phyloP scores from a whole-genome alignment of 495 filamentous ascomycete species.

The Neurospora sp. region DNA sequence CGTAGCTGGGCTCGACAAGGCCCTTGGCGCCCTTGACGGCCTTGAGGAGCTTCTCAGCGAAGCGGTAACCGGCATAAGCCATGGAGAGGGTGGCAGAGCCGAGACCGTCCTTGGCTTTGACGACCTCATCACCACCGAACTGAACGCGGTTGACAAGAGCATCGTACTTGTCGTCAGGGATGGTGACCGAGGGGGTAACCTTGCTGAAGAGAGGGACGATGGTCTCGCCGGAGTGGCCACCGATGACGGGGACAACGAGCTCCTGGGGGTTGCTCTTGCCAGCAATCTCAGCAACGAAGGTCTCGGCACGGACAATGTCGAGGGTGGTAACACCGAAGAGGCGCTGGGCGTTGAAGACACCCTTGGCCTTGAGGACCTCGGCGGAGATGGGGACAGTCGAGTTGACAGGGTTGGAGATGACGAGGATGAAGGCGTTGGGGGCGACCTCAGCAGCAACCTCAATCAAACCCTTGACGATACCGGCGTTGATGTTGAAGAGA shows the following conservation, averaged over 20 bases:
- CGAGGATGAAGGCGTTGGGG: slow-evolving; percentile 84
- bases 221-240: slow-evolving; percentile 94
- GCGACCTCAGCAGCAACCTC: slow-evolving; percentile 74
- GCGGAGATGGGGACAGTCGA: slow-evolving; percentile 96
- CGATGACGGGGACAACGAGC: slow-evolving; percentile 81
- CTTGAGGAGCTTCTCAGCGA: slow-evolving; percentile 87
- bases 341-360: slow-evolving; percentile 84
- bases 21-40: slow-evolving; percentile 79
- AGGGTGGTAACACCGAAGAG: slow-evolving; percentile 98
- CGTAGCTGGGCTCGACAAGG: slow-evolving; percentile 85
- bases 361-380: slow-evolving; percentile 85
- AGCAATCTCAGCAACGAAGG: slow-evolving; percentile 79
- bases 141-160: slow-evolving; percentile 87
- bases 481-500: slow-evolving; percentile 97
- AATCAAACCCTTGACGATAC: slow-evolving; percentile 81
- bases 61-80: slow-evolving; percentile 93
- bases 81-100: slow-evolving; percentile 96
- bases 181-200: slow-evolving; percentile 64
- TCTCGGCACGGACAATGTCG: slow-evolving; percentile 95
- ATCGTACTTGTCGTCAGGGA: slow-evolving; percentile 79
- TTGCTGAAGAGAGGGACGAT: slow-evolving; percentile 97
- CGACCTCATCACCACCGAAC: slow-evolving; percentile 97
- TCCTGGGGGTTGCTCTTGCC: slow-evolving; percentile 74
- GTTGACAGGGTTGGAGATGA: slow-evolving; percentile 99
- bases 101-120: slow-evolving; percentile 91